A percentile compares a stretch with the other conserved stretches of the same genome.
Conservation (phyloP, 257 asterid species). For the Gentiana straminea region DNA sequence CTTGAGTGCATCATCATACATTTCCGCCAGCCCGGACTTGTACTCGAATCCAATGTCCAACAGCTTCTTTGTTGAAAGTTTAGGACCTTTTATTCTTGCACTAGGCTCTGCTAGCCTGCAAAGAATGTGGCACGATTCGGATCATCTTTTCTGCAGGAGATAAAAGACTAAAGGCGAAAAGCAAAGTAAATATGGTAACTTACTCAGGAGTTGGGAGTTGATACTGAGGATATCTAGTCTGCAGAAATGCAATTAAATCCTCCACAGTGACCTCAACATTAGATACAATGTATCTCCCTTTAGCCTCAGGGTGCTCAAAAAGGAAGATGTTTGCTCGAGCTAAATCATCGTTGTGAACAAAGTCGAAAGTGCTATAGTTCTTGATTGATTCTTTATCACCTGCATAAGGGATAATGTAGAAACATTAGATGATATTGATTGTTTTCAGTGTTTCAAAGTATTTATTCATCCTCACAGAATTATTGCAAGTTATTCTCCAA, state of each 20-base stretch:
- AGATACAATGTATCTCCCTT: slow-evolving; percentile 38
- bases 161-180: too few relatives aligned
- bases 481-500: too few relatives aligned
- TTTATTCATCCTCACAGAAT: too few relatives aligned
- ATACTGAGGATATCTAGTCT: slow-evolving; percentile 33
- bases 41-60: slow-evolving; percentile 36
- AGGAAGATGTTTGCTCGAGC: slow-evolving; percentile 49
- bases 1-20: slow-evolving; percentile 40
- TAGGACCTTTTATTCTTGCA: not conserved
- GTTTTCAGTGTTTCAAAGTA: too few relatives aligned
- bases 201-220: slow-evolving; percentile 40
- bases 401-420: slow-evolving; percentile 11
- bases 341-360: slow-evolving; percentile 45
- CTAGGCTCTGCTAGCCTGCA: slow-evolving; percentile 15
- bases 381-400: slow-evolving; percentile 20
- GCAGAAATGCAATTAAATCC: slow-evolving; percentile 22
- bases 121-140: not conserved
- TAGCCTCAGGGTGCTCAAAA: slow-evolving; percentile 36
- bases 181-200: slow-evolving; percentile 7
- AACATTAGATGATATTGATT: not conserved
- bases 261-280: slow-evolving; percentile 19
- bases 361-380: slow-evolving; percentile 7
- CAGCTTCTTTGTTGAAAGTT: slow-evolving; percentile 27
- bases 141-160: not conserved
- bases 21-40: slow-evolving; percentile 29